A percentile compares a stretch with the other conserved stretches of the same genome.
phyloP scores from a whole-genome alignment of 2,329 filamentous ascomycete genomes.

The Sphaceloma murrayae region DNA sequence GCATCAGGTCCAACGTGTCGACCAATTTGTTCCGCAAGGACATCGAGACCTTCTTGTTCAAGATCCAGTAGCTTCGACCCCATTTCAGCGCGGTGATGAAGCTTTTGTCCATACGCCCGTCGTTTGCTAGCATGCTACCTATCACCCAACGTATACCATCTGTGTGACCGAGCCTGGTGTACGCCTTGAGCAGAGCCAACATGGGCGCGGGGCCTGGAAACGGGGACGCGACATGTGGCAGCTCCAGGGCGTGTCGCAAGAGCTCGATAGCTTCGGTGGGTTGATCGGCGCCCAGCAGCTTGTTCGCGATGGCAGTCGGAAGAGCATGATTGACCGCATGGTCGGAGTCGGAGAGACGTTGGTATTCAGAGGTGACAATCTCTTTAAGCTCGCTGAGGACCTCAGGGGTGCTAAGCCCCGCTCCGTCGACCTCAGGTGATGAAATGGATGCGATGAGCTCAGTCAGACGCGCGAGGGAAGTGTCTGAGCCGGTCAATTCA shows the following conservation, averaged over 20 bases:
- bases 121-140: background rate
- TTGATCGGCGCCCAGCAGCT: constrained; percentile 3
- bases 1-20: constrained; percentile 1
- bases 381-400: constrained; percentile 1
- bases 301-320: background rate
- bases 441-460: background rate
- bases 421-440: background rate
- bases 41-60: background rate
- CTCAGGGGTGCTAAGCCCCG: background rate
- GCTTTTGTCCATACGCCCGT: constrained; percentile 12
- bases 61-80: background rate
- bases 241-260: constrained; percentile 7
- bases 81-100: constrained; percentile 11
- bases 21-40: background rate
- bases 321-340: constrained; percentile 9
- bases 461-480: constrained; percentile 4
- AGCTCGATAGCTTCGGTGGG: constrained; percentile 11
- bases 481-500: background rate
- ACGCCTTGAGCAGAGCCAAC: constrained; percentile 10
- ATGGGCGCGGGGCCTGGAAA: background rate
- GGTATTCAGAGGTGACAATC: constrained; percentile 3
- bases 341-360: background rate
- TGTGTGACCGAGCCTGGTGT: constrained; percentile 2
- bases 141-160: constrained; percentile 14
- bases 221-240: background rate